These are phyloP conservation scores for Tulasnella sp. DNA, from an alignment of 768 basidiomycete species.

Conservation along the genomic window DNA sequence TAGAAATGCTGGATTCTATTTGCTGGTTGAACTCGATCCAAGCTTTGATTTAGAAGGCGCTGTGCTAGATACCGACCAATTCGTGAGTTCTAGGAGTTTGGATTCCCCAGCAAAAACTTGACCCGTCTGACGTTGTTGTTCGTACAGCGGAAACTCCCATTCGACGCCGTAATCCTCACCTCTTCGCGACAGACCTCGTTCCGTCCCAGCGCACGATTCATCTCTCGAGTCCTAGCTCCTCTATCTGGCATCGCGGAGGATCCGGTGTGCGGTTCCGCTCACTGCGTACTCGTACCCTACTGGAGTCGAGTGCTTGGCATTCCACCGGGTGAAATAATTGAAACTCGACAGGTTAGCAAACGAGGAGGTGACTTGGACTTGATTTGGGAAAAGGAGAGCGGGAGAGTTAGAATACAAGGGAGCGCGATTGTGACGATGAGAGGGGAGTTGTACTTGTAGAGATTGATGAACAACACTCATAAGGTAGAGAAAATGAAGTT, in stretches of 20 bases:
- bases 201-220: constrained; percentile 37
- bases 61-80: constrained; percentile 35
- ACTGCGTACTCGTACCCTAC: constrained; percentile 42
- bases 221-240: constrained; percentile 44
- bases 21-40: constrained; percentile 41
- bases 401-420: constrained; percentile 4
- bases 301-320: constrained; percentile 36
- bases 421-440: constrained; percentile 6
- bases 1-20: constrained; percentile 33
- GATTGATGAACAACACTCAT: too few relatives aligned
- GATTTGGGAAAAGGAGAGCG: constrained; percentile 23
- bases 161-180: constrained; percentile 37
- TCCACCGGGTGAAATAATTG: constrained; percentile 17
- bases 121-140: too few relatives aligned
- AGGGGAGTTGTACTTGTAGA: constrained; percentile 26
- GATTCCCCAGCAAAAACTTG: background rate
- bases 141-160: too few relatives aligned
- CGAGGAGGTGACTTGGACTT: constrained; percentile 27
- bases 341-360: constrained; percentile 8
- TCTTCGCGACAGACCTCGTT: constrained; percentile 30
- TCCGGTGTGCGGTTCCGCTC: constrained; percentile 45
- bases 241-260: constrained; percentile 42
- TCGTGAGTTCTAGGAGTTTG: constrained; percentile 41
- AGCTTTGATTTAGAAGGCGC: constrained; percentile 37
- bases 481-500: too few relatives aligned